Percentiles rank a stretch among this genome's conserved stretches.
Conservation (phyloP, 1,284 basidiomycete species). For the Amylostereum areolatum region DNA sequence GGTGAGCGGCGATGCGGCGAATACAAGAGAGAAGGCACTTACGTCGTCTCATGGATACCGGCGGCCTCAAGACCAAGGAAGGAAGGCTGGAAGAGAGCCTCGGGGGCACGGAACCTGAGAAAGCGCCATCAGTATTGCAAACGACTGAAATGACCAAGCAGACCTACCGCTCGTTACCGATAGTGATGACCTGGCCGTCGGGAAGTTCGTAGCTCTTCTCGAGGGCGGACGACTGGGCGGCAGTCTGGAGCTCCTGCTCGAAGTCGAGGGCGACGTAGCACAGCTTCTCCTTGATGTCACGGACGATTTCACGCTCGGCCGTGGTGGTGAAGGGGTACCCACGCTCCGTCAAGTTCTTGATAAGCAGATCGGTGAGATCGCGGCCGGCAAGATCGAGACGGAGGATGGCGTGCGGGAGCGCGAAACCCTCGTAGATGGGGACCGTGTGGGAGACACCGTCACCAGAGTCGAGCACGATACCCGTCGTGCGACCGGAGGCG, state of each 20-base stretch:
- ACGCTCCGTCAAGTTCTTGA: slow-evolving; percentile 87
- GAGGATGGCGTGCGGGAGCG: slow-evolving; percentile 87
- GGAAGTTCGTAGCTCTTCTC: slow-evolving; percentile 95
- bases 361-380: slow-evolving; percentile 84
- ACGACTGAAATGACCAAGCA: neutral
- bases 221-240: slow-evolving; percentile 80
- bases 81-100: slow-evolving; percentile 95
- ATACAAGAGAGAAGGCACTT: slow-evolving; percentile 21
- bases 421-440: slow-evolving; percentile 90
- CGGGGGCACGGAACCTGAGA: slow-evolving; percentile 87
- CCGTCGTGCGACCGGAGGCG: slow-evolving; percentile 83
- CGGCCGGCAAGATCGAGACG: slow-evolving; percentile 91
- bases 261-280: slow-evolving; percentile 95
- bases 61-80: slow-evolving; percentile 90
- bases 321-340: slow-evolving; percentile 90
- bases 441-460: slow-evolving; percentile 89
- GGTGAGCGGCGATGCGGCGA: neutral
- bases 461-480: slow-evolving; percentile 88
- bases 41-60: slow-evolving; percentile 96
- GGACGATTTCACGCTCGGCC: slow-evolving; percentile 88
- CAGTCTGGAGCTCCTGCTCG: slow-evolving; percentile 88
- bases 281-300: slow-evolving; percentile 96
- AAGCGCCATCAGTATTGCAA: neutral
- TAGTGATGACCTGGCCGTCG: slow-evolving; percentile 92
- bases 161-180: slow-evolving; percentile 79